These are phyloP conservation scores for Isabelozyma rhagii DNA, from an alignment of 805 yeast genomes.

Conservation along the genomic window DNA sequence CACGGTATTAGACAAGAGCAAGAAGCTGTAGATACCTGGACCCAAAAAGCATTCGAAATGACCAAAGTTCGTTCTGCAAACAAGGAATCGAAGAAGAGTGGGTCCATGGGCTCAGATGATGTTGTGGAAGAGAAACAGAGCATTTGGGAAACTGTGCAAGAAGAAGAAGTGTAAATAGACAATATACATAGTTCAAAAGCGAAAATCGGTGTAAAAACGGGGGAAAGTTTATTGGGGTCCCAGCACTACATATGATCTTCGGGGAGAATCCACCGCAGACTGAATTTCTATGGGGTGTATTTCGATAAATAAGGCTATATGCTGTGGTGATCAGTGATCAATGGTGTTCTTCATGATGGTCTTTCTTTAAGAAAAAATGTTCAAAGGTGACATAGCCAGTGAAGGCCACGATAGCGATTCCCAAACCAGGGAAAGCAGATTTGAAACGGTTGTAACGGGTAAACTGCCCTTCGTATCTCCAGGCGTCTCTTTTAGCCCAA, in stretches of 20 bases:
- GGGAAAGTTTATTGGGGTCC: no score
- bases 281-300: no score
- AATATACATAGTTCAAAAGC: no score
- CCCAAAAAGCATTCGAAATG: conserved; percentile 59
- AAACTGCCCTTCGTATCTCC: conserved; percentile 87
- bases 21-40: conserved; percentile 69
- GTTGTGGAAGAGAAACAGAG: neutral
- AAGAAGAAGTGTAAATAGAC: neutral
- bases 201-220: neutral
- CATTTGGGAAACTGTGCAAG: neutral
- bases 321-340: conserved; percentile 4
- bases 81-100: conserved; percentile 6
- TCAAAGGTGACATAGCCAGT: conserved; percentile 62
- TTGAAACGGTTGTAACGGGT: conserved; percentile 65
- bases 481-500: conserved; percentile 73
- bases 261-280: no score
- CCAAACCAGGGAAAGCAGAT: conserved; percentile 77
- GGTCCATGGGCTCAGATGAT: neutral
- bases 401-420: conserved; percentile 75
- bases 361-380: conserved; percentile 42
- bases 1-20: conserved; percentile 73
- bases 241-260: no score
- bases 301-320: neutral
- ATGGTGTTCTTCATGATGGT: conserved; percentile 17
- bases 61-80: conserved; percentile 57